phyloP scores from a whole-genome alignment of 495 filamentous ascomycete species.

The Extremus antarcticus region DNA sequence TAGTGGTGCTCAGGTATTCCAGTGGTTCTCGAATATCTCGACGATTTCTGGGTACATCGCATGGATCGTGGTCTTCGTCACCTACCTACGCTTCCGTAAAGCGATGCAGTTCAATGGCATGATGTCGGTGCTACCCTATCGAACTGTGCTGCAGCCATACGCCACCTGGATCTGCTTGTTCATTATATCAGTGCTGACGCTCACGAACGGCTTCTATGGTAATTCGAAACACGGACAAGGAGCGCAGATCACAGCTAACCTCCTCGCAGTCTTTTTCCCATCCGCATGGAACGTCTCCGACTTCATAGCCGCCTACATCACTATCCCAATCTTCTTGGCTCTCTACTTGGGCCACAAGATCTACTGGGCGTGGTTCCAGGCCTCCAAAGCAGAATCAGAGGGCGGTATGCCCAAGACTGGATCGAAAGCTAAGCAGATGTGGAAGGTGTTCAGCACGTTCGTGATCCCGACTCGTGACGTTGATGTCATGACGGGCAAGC shows the following conservation, averaged over 20 bases:
- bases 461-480: slow-evolving; percentile 15
- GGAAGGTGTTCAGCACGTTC: not conserved
- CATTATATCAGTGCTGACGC: slow-evolving; percentile 19
- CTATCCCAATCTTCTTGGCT: slow-evolving; percentile 25
- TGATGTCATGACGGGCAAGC: slow-evolving; percentile 23
- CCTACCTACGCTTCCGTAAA: slow-evolving; percentile 36
- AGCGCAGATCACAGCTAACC: too few relatives aligned
- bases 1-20: slow-evolving; percentile 33
- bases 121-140: slow-evolving; percentile 20
- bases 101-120: slow-evolving; percentile 34
- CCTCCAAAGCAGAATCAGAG: not conserved
- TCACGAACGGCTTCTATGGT: slow-evolving; percentile 29
- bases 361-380: slow-evolving; percentile 1
- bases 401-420: slow-evolving; percentile 3
- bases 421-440: not conserved
- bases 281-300: slow-evolving; percentile 23
- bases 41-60: slow-evolving; percentile 29
- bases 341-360: slow-evolving; percentile 27
- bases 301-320: slow-evolving; percentile 27
- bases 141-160: slow-evolving; percentile 20
- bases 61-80: slow-evolving; percentile 27
- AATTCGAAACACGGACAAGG: not conserved
- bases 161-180: slow-evolving; percentile 8
- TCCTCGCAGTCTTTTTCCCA: slow-evolving; percentile 24
- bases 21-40: slow-evolving; percentile 27